A percentile compares a stretch with the other conserved stretches of the same genome.
phyloP scores from a whole-genome alignment of 306 rosid species.

The Glycine latifolia region DNA sequence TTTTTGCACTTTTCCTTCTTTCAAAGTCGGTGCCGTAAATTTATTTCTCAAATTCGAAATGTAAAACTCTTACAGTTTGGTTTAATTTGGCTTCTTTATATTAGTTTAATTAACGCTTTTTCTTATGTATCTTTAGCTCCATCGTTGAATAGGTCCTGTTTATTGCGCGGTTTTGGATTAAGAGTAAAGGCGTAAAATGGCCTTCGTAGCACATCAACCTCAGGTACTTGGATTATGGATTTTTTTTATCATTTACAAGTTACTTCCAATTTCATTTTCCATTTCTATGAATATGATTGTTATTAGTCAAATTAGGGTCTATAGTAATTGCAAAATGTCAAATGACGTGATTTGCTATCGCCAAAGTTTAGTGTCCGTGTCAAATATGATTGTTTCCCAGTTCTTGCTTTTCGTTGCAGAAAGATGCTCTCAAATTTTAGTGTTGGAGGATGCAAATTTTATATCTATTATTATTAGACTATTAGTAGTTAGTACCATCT shows the following conservation, averaged over 20 bases:
- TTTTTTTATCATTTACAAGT: not conserved
- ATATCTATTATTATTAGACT: not conserved
- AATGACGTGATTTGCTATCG: not conserved
- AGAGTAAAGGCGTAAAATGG: constrained; percentile 60
- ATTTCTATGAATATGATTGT: not conserved
- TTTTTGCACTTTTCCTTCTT: not conserved
- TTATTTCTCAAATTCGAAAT: not conserved
- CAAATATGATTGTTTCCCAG: too few species aligned
- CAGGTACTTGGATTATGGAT: constrained; percentile 63
- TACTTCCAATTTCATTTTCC: not conserved
- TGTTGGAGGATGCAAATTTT: constrained; percentile 13
- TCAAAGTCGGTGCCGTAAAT: not conserved
- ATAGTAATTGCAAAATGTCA: not conserved
- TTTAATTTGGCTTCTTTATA: not conserved
- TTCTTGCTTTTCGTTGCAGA: constrained; percentile 14
- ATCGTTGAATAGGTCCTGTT: constrained; percentile 50
- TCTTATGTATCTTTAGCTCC: not conserved
- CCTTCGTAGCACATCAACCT: constrained; percentile 74
- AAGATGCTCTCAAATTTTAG: constrained; percentile 11
- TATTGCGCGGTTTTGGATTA: constrained; percentile 57
- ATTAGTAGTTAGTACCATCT: not conserved
- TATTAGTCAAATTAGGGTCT: not conserved
- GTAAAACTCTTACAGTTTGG: not conserved
- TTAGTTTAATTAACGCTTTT: not conserved
- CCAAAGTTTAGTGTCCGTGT: not conserved